Conservation (phyloP, 2,329 filamentous ascomycete genomes). For the Pseudogymnoascus sp. region DNA sequence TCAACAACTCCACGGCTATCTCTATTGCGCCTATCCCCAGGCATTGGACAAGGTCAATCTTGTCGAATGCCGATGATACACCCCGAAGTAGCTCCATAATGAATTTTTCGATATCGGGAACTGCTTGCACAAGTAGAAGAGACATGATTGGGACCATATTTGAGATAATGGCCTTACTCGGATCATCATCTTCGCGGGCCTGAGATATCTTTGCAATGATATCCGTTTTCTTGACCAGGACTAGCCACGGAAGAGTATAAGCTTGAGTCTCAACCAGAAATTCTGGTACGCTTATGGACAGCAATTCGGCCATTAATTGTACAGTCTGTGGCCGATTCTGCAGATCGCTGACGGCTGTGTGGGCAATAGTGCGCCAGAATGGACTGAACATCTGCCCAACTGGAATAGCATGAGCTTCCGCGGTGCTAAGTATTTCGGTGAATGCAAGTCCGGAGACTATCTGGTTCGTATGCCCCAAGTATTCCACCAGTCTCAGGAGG, state of each 20-base stretch:
- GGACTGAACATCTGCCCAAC: conserved; percentile 68
- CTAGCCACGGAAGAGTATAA: conserved; percentile 78
- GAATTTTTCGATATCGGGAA: conserved; percentile 51
- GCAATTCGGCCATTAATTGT: conserved; percentile 70
- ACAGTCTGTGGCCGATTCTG: conserved; percentile 73
- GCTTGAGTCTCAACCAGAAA: conserved; percentile 71
- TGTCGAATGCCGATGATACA: conserved; percentile 63
- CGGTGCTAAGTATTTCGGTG: conserved; percentile 71
- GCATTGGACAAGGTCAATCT: conserved; percentile 58
- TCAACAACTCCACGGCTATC: conserved; percentile 75
- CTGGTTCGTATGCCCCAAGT: conserved; percentile 74
- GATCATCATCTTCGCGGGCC: conserved; percentile 63
- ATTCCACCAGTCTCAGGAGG: conserved; percentile 75
- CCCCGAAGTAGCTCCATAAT: conserved; percentile 62
- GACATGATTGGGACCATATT: conserved; percentile 55
- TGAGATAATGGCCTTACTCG: conserved; percentile 45
- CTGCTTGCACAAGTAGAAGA: conserved; percentile 51
- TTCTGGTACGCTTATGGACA: conserved; percentile 66
- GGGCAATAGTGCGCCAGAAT: conserved; percentile 82
- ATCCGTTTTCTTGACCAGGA: conserved; percentile 69
- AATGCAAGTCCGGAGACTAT: conserved; percentile 76
- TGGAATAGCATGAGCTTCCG: conserved; percentile 54
- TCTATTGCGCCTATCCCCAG: conserved; percentile 68
- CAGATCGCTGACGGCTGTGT: conserved; percentile 76
- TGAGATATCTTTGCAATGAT: conserved; percentile 75